Percentiles rank a stretch among this genome's conserved stretches.
These are phyloP conservation scores for Cercospora zeina DNA, from an alignment of 2,329 filamentous ascomycete genomes.

Conservation along the genomic window DNA sequence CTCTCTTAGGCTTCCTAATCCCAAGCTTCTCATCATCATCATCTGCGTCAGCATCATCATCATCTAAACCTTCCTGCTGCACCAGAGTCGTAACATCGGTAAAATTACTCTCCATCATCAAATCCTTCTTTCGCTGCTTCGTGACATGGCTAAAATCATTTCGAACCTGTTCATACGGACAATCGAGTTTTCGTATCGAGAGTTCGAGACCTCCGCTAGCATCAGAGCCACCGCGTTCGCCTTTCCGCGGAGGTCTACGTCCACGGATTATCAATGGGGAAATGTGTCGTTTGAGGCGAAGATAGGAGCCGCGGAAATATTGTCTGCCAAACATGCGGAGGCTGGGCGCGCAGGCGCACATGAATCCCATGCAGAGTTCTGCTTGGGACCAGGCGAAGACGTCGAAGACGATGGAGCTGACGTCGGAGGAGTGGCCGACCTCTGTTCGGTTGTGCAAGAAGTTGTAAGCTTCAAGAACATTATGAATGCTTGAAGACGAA, in stretches of 20 bases:
- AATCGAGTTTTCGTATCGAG: conserved; percentile 12
- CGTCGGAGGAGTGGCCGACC: conserved; percentile 19
- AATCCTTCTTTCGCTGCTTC: background rate
- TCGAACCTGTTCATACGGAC: conserved; percentile 10
- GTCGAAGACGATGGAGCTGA: conserved; percentile 32
- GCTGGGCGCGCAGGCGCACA: conserved; percentile 47
- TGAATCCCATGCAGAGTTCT: conserved; percentile 46
- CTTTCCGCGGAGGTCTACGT: background rate
- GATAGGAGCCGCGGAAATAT: conserved; percentile 15
- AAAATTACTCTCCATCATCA: background rate
- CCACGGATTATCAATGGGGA: background rate
- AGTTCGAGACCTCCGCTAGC: background rate
- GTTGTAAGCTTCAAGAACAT: too few species aligned
- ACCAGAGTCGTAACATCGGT: conserved; percentile 10
- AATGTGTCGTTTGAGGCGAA: background rate
- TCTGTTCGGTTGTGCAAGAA: too few species aligned
- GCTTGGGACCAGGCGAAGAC: conserved; percentile 46
- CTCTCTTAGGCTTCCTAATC: background rate
- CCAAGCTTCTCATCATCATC: background rate
- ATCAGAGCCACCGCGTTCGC: background rate
- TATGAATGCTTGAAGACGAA: too few species aligned
- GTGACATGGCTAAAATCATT: background rate
- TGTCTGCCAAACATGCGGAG: conserved; percentile 37
- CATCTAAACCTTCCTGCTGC: background rate
- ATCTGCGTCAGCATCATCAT: background rate